phyloP scores from a whole-genome alignment of 495 filamentous ascomycete species.

The Podospora bellae-mahoneyi region DNA sequence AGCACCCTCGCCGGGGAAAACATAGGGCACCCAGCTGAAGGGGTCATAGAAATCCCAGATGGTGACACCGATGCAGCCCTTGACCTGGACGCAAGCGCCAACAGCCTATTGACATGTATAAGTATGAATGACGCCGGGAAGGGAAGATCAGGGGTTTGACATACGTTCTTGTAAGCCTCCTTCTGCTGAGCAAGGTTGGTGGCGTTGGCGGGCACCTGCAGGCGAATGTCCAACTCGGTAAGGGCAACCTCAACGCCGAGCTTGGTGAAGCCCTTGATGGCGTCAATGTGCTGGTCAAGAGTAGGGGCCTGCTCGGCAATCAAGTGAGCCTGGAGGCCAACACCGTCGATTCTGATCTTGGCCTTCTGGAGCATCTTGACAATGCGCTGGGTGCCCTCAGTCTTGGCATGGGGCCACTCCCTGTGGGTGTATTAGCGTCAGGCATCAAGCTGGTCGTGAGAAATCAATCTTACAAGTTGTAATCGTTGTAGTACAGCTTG shows the following conservation, averaged over 20 bases:
- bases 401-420: conserved; percentile 44
- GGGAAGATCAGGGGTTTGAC: neutral
- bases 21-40: conserved; percentile 58
- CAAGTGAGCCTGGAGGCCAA: conserved; percentile 63
- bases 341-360: conserved; percentile 59
- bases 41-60: conserved; percentile 60
- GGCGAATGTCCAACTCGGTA: conserved; percentile 61
- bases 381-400: conserved; percentile 48
- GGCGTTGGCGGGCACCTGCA: conserved; percentile 42
- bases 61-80: conserved; percentile 63
- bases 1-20: conserved; percentile 53
- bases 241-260: conserved; percentile 59
- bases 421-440: no score
- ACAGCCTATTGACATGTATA: conserved; percentile 31
- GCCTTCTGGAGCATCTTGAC: conserved; percentile 52
- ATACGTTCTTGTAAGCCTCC: conserved; percentile 50
- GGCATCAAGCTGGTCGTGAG: no score
- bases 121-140: neutral
- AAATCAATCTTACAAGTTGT: conserved; percentile 47
- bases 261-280: conserved; percentile 46
- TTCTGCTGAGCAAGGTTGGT: conserved; percentile 54
- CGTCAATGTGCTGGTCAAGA: conserved; percentile 45
- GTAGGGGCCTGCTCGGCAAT: conserved; percentile 52
- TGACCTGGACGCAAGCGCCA: conserved; percentile 55
- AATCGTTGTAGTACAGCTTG: conserved; percentile 70